Evolutionary conservation across 305 asterid species (phyloP).

Genomic region (Andrographis paniculata): DNA sequence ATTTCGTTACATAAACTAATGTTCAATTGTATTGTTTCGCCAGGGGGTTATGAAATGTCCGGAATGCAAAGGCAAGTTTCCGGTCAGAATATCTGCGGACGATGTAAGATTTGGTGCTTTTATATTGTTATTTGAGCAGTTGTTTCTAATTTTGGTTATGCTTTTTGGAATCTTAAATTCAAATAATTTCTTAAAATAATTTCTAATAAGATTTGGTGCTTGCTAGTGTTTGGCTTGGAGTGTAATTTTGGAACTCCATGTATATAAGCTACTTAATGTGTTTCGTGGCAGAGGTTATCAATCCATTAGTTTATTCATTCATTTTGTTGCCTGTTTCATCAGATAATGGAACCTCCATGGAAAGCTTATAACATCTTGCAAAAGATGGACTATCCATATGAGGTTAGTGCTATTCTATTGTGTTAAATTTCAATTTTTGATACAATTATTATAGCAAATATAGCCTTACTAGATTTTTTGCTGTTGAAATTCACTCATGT

Average conservation of each 20-base stretch:
- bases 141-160: constrained; percentile 15
- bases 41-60: constrained; percentile 99
- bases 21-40: constrained; percentile 26
- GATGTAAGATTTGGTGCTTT: constrained; percentile 57
- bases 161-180: constrained; percentile 9
- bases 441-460: constrained; percentile 12
- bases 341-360: constrained; percentile 99
- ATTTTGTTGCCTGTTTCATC: constrained; percentile 22
- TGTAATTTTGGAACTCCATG: too few species aligned
- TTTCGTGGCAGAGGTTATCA: neutral
- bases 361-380: constrained; percentile 75
- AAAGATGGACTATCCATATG: constrained; percentile 95
- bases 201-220: too few species aligned
- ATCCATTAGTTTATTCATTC: constrained; percentile 1
- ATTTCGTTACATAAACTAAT: too few species aligned
- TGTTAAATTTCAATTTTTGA: too few species aligned
- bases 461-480: too few species aligned
- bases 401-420: constrained; percentile 46
- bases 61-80: constrained; percentile 81
- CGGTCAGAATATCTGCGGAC: constrained; percentile 83
- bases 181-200: too few species aligned
- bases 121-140: constrained; percentile 10
- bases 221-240: too few species aligned
- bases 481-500: too few species aligned
- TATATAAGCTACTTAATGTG: too few species aligned